Conservation (phyloP, 441 rosid species). For the Pelargonium fulgidum region DNA sequence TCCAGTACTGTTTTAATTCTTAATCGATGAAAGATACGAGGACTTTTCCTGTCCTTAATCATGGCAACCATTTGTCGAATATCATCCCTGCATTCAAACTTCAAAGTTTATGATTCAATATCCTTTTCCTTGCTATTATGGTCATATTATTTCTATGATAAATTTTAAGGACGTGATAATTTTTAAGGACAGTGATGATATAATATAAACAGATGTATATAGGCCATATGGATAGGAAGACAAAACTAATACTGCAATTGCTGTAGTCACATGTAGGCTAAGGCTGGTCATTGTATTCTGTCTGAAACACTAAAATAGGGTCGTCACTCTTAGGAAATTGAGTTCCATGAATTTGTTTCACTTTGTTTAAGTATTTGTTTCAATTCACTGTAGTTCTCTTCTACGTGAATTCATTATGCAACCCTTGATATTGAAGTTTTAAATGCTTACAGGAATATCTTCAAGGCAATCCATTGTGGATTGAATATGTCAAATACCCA, state of each 20-base stretch:
- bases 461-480: conserved; percentile 91
- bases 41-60: neutral
- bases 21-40: neutral
- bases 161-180: too few species aligned
- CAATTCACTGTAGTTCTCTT: neutral
- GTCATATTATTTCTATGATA: neutral
- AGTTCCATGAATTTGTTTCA: neutral
- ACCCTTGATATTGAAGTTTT: conserved; percentile 17
- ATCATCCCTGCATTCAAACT: neutral
- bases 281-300: neutral
- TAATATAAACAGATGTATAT: neutral
- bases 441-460: conserved; percentile 65
- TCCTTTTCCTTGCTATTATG: neutral
- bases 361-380: neutral
- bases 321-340: neutral
- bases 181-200: neutral
- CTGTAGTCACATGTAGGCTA: neutral
- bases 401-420: neutral
- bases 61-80: neutral
- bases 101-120: neutral
- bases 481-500: conserved; percentile 77
- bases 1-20: neutral
- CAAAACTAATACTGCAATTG: neutral
- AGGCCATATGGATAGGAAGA: neutral
- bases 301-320: neutral